phyloP scores from a whole-genome alignment of 129 eudicot genomes.

The Scalesia atractyloides region DNA sequence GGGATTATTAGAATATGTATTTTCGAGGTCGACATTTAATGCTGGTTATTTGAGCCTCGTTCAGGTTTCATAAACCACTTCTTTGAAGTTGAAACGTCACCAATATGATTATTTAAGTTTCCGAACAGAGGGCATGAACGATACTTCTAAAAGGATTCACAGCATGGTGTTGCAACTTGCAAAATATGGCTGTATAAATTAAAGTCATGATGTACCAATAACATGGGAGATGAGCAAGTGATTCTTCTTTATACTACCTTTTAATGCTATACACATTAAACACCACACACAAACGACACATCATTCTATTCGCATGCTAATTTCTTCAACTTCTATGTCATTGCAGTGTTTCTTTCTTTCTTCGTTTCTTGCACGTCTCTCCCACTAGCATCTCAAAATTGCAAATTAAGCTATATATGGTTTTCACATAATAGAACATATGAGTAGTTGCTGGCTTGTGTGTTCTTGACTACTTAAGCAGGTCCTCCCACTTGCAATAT shows the following conservation, averaged over 20 bases:
- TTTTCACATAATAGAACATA: background rate
- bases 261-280: background rate
- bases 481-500: slow-evolving; percentile 98
- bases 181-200: too few relatives aligned
- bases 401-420: background rate
- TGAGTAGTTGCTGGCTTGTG: background rate
- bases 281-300: slow-evolving; percentile 4
- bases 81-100: too few relatives aligned
- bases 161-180: too few relatives aligned
- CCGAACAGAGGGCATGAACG: too few relatives aligned
- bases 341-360: background rate
- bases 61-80: too few relatives aligned
- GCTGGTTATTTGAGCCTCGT: too few relatives aligned
- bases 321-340: background rate
- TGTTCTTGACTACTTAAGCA: slow-evolving; percentile 50
- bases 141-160: too few relatives aligned
- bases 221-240: slow-evolving; percentile 1
- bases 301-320: background rate
- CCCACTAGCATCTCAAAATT: background rate
- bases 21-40: too few relatives aligned
- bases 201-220: background rate
- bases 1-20: too few relatives aligned
- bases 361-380: background rate
- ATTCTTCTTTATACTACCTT: background rate
- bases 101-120: too few relatives aligned